Base-by-base conservation (phyloP, 2,329 filamentous ascomycete species). In the Conoideocrella luteorostrata region DNA sequence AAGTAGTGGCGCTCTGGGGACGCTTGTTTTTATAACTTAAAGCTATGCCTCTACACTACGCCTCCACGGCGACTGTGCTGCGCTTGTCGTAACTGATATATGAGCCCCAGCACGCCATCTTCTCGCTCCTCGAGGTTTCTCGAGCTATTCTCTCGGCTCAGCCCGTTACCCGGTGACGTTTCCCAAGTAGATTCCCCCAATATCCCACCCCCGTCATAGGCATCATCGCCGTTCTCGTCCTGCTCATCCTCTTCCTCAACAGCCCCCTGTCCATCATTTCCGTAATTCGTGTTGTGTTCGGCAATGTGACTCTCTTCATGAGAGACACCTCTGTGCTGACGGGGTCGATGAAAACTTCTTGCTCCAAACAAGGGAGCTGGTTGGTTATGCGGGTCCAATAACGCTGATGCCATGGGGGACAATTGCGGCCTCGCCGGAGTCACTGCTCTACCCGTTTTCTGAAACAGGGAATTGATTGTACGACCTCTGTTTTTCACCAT, bases 351-450 rank as follows among this genome's bases (percentile, higher is more conserved):
- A n/a, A 67, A 56, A 40, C 71, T 76, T 30, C 71, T 68, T 15
- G 56, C 64, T 2, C 66, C 65, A 28, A 69, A 59, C 5, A 67
- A 66, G 9, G 73, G 69, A 2, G 68, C 66, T 2, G 84, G 85
- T 48, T 89, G 84, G 48, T 90, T 82, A 56, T 86, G 84, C 3
- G 84, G 80, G 61, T 90, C 86, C 2, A 90, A 69, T 2, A 90
- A 70, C 51, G 86, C 77, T 1, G 84, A 88, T 15, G 80, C 78
- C 74, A 86, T 82, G 4, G 84, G 83, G 9, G 81, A 85, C 4
- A 75, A 68, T 39, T 71, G 65, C n/a, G 70, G 63, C 42, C 75
- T 62, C 3, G 61, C 59, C 44, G 70, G 57, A 39, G 71, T 68
- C 18, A 44, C 23, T 40, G 37, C 23, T 40, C 20, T 30, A 13